Base-by-base conservation (phyloP, 2,329 filamentous ascomycete genomes). In the Dactylonectria macrodidyma region DNA sequence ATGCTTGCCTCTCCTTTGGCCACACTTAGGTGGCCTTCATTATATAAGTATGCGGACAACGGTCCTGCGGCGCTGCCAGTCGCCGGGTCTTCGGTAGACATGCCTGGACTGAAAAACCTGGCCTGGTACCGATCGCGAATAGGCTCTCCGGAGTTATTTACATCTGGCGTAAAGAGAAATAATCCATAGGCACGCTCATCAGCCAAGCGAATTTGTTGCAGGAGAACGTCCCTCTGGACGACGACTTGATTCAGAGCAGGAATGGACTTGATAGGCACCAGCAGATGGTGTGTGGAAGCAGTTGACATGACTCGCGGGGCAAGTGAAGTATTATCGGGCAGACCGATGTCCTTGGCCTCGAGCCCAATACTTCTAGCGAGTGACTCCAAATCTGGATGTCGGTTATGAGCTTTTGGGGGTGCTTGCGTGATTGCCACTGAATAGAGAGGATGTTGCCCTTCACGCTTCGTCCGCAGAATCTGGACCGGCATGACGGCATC, bases 1-100 rank as follows among this genome's bases (percentile, higher is more conserved):
- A 66, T 30, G 4, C 34, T 58, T 44, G 9, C 34, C 5, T 2
- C 41, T 30, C 26, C 33, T 5, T 24, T 19, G 26, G 26, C 55
- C 33, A 69, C 22, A 12, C 58, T 41, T 1, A 67, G 50, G 19
- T 67, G 59, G 5, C 63, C 63, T 26, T 66, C 41, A 4, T 65
- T n/a, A 5, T 67, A 47, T 3, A 75, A n/a, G 30, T 73, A 70
- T 9, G 44, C 67, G 1, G 70, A 60, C 11, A 73, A 54, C 9
- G 71, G 73, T 0, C 73, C 73, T 0, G 73, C 73, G 10, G 73
- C 73, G 51, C 73, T 73, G 3, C 73, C 73, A 1, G 73, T 75
- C 8, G 71, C 73, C 5, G 73, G 67, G 36, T 75, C 73, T 41
- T 75, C 73, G 16, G 65, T 58, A 4, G 68, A 65, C 70, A 75